Base-by-base conservation (phyloP, 139 green algal genomes). In the Nannochloris sp. region DNA sequence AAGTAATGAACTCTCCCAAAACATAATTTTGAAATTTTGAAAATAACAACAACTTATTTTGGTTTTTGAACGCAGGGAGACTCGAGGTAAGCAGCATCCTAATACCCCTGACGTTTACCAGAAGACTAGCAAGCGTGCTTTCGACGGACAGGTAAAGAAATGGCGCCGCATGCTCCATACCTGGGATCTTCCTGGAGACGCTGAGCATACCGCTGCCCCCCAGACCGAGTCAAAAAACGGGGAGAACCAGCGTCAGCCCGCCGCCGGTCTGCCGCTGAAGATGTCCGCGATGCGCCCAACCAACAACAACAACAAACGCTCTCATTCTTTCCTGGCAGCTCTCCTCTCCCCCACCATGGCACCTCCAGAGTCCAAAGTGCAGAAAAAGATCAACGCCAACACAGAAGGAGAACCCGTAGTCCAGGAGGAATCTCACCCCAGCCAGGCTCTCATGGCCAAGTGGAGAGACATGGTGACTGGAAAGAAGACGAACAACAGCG, bases 61-160 rank as follows among this genome's bases (percentile, higher is more conserved):
- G 45, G 25, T 6, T 48, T 69, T n/a, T 4, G 15, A 3, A 25
- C 44, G 39, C 78, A 87, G 81, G 60, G 19, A 81, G 9, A 47
- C 60, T 29, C 70, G 82, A 9, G 68, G 61, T 53, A 61, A 19
- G n/a, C n/a, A 24, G 8, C 57, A 89, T 64, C 80, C 84, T 2
- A 31, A 46, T 4, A 90, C 84, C 4, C 84, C 84, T 9, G 80
- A 90, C 29, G 71, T 83, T 10, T 58, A 74, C n/a, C 61, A 78
- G 30, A 77, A 81, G 34, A 81, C 72, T 72, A 79, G 69, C 70
- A 84, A 84, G 62, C 70, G 77, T 7, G 65, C 65, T 8, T 84
- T 84, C 64, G 77, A 83, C 29, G 74, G 77, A 12, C 74, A 84
- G 58, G 47, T 82, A 3, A 68, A 60, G 14, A 80, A 80, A 63